Percentiles rank a stretch among this genome's conserved stretches.
Conservation (phyloP, 2,329 filamentous ascomycete species). For the Trichoderma gracile region DNA sequence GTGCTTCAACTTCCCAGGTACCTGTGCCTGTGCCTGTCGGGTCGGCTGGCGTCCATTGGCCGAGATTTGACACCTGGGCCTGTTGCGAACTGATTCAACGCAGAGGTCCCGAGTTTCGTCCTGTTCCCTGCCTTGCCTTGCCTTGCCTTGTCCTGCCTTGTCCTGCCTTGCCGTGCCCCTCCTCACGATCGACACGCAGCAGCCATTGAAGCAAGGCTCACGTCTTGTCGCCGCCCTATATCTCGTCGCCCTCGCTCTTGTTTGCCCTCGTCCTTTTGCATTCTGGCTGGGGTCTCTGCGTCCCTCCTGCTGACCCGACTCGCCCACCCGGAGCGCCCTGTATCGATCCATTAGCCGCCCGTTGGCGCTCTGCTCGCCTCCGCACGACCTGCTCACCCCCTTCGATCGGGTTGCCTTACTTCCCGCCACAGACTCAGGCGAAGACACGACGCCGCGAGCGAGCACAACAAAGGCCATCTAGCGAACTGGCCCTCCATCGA, state of each 20-base stretch:
- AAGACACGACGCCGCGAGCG: not conserved
- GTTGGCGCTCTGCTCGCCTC: constrained; percentile 21
- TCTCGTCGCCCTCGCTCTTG: not conserved
- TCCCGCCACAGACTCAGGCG: not conserved
- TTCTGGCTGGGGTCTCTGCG: not conserved
- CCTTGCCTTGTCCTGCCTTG: not conserved
- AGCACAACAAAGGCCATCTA: not conserved
- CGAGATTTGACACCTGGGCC: constrained; percentile 22
- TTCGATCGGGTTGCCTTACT: not conserved
- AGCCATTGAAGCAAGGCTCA: constrained; percentile 4
- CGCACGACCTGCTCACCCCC: constrained; percentile 7
- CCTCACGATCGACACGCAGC: constrained; percentile 12
- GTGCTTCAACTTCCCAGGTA: not conserved
- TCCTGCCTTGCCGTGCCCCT: constrained; percentile 1
- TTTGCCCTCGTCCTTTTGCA: not conserved
- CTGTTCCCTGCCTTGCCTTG: constrained; percentile 3
- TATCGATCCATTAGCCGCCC: constrained; percentile 18
- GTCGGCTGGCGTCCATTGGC: constrained; percentile 18
- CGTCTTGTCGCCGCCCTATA: not conserved
- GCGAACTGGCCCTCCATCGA: not conserved
- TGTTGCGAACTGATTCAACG: constrained; percentile 22
- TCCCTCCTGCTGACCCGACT: constrained; percentile 1
- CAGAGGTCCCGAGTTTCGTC: constrained; percentile 13
- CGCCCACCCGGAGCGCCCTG: constrained; percentile 9
- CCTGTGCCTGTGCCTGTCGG: constrained; percentile 6